Base-by-base conservation (phyloP, 1,284 basidiomycete genomes). In the Cutaneotrichosporon sp. region DNA sequence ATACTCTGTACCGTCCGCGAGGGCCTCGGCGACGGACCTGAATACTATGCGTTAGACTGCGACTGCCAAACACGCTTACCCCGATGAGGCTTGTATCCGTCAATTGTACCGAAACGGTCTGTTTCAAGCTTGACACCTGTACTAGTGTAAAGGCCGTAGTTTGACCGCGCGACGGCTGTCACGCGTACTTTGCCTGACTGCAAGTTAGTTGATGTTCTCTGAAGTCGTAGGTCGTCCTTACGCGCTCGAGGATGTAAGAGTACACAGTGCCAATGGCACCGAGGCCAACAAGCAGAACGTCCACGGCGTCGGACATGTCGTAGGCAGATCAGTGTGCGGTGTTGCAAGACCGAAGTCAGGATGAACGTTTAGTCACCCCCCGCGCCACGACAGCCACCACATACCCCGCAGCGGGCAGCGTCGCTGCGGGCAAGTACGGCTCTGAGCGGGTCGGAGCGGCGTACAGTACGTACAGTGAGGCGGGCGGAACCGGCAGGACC, bases 151-250 rank as follows among this genome's bases (percentile, higher is more conserved):
- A 79, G 74, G 21, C 80, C 77, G 64, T 83, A 86, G 63, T 89
- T 89, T 49, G 85, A 83, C 47, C 87, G 74, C 1, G 87, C 87
- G 4, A 88, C 83, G 12, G 79, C 84, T 0, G 86, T 88, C 10
- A 90, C 83, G n/a, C 80, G 75, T 1, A 81, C 84, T 30, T 77
- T 76, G 8, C 84, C 83, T 51, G 82, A 81, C 51, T 58, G 44
- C 5, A 2, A 17, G 43, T 54, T 17, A 49, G 46, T 14, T 1
- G 13, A 7, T 23, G 37, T 8, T 26, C 23, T 35, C 34, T 30
- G 26, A n/a, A 8, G 44, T 4, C n/a, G n/a, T n/a, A n/a, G 4
- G 17, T 5, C 8, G 8, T 1, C 46, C 57, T 5, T 37, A 58
- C 57, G 18, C 76, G 76, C 63, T 84, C 79, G 33, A 88, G 77